Percentiles rank a stretch among this genome's conserved stretches.
Evolutionary conservation across 805 yeast genomes (phyloP).

Genomic region (Monosporozyma aerobia): DNA sequence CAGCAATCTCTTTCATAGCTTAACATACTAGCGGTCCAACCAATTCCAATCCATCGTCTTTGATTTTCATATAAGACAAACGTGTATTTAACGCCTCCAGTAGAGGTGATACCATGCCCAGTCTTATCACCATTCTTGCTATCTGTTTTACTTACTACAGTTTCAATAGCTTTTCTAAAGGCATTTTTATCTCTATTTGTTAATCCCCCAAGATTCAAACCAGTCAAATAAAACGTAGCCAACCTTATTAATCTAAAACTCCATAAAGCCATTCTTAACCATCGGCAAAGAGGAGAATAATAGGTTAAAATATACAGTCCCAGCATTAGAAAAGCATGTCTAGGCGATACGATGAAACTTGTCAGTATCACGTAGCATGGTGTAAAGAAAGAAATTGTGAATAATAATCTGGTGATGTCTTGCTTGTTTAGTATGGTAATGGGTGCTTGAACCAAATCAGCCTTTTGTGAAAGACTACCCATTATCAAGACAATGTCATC

Average conservation of each 20-base stretch:
- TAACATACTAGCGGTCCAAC: conserved; percentile 89
- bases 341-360: conserved; percentile 58
- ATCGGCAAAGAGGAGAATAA: conserved; percentile 73
- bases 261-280: conserved; percentile 77
- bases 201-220: conserved; percentile 52
- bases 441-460: conserved; percentile 70
- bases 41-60: conserved; percentile 94
- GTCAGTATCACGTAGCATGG: conserved; percentile 72
- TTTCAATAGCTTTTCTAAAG: conserved; percentile 3
- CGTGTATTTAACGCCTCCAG: conserved; percentile 63
- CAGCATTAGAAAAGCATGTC: conserved; percentile 46
- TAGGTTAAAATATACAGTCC: conserved; percentile 63
- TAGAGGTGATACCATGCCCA: background rate
- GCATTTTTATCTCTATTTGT: background rate
- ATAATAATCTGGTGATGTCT: conserved; percentile 69
- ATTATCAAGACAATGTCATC: conserved; percentile 80
- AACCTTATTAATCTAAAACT: conserved; percentile 58
- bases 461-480: conserved; percentile 62
- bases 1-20: conserved; percentile 92
- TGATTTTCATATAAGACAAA: conserved; percentile 91
- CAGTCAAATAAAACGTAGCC: conserved; percentile 72
- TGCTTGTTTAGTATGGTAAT: conserved; percentile 63
- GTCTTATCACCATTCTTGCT: conserved; percentile 13
- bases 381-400: conserved; percentile 77
- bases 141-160: background rate